These are phyloP conservation scores for Astrothelium subdiscretum DNA, from an alignment of 495 filamentous ascomycete genomes.

Conservation along the genomic window DNA sequence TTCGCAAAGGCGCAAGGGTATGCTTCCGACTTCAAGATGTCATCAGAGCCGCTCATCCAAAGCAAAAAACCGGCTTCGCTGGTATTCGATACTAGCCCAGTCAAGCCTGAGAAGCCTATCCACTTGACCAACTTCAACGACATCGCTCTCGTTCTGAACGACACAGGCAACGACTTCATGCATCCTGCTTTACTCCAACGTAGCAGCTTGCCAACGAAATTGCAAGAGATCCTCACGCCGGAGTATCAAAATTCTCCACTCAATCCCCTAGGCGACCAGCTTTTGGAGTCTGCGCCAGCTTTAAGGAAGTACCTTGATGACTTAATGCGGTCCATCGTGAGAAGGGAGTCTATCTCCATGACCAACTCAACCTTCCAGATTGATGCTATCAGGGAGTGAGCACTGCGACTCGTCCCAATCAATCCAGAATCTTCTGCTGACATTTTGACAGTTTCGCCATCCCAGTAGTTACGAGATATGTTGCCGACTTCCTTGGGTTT, in stretches of 20 bases:
- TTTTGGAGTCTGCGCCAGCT: background rate
- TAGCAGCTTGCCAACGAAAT: conserved; percentile 8
- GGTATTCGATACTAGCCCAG: background rate
- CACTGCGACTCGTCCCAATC: background rate
- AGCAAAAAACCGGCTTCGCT: background rate
- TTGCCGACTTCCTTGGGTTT: conserved; percentile 19
- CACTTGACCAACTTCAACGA: conserved; percentile 10
- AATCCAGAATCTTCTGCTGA: background rate
- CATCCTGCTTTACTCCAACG: conserved; percentile 11
- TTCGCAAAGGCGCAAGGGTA: conserved; percentile 2
- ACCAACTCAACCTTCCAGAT: conserved; percentile 10
- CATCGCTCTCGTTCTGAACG: conserved; percentile 7
- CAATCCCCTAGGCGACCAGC: background rate
- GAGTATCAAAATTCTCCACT: background rate
- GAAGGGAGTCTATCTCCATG: conserved; percentile 1
- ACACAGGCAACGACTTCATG: conserved; percentile 5
- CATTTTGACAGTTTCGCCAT: conserved; percentile 10
- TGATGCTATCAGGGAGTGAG: conserved; percentile 20
- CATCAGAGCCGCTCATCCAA: background rate
- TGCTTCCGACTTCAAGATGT: background rate
- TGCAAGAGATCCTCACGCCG: conserved; percentile 8
- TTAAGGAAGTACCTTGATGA: conserved; percentile 3
- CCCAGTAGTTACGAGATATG: conserved; percentile 16
- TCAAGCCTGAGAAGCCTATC: conserved; percentile 11
- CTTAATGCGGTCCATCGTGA: background rate